Evolutionary conservation across 2,329 filamentous ascomycete genomes (phyloP), one percentile per base, ranked within the genome.

Genomic region (Fusarium sp.): DNA sequence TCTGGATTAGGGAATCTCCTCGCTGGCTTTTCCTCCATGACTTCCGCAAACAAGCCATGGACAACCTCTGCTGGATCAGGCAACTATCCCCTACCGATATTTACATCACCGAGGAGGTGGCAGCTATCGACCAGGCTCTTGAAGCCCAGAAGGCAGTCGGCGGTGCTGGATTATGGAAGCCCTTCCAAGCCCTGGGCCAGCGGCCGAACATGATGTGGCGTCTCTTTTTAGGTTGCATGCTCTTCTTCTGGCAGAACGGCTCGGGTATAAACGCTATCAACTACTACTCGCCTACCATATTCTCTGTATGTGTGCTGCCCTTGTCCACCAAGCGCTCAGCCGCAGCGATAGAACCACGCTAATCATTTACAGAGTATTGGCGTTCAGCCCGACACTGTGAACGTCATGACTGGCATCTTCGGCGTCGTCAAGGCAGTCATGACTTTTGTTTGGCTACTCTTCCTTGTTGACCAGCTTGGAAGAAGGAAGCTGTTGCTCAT

Each of bases 211-310:
- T 91, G 51, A 85, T 87, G 65, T 91, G 87, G 80, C 87, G 91
- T 49, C 86, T 93, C 71, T 88, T 91, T 77, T 84, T 92, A 20
- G 90, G 90, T 59, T 87, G 88, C 27, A 88, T 90, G 76, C 84
- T 93, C 16, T 92, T 92, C 85, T 84, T 92, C 72, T 92, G 88
- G 86, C 91, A 93, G 79, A 92, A 92, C 70, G 88, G 89, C 8
- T 87, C 85, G 0, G 91, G 91, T 11, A 76, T 76, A n/a, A 76
- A 76, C 10, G 74, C 74, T 6, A 76, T 76, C 40, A 76, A 76
- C 67, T 76, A 76, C 40, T 76, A 76, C 36, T 76, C 74, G 3
- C 74, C 73, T 4, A 76, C 74, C 6, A 75, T 76, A 24, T 76
- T 76, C 16, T 67, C 69, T 2, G 74, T 69, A 66, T 53, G 69